Conservation (phyloP, 208 protist genomes). For the Vickermania ingenoplastis region DNA sequence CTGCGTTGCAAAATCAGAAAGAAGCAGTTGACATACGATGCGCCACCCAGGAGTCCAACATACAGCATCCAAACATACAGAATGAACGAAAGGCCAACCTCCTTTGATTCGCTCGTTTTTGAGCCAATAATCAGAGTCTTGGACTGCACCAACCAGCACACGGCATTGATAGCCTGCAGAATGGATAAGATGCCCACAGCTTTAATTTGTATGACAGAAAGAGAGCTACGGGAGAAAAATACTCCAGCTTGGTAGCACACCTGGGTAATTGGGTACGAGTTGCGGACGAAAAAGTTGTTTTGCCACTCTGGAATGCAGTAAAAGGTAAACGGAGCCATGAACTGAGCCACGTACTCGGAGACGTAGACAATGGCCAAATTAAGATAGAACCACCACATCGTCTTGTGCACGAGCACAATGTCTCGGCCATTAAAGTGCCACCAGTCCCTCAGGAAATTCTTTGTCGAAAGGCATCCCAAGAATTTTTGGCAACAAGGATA, state of each 20-base stretch:
- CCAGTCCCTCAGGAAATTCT: constrained; percentile 21
- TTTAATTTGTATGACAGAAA: constrained; percentile 71
- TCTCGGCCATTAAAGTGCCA: constrained; percentile 27
- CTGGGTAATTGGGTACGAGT: constrained; percentile 73
- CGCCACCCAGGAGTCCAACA: constrained; percentile 81
- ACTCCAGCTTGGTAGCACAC: constrained; percentile 91
- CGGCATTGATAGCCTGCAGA: constrained; percentile 78
- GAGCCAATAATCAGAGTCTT: constrained; percentile 52
- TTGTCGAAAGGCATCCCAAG: constrained; percentile 17
- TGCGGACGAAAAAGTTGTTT: constrained; percentile 53
- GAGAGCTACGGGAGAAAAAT: constrained; percentile 72
- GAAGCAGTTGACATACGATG: constrained; percentile 90
- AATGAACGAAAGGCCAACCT: constrained; percentile 52
- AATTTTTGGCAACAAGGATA: constrained; percentile 21
- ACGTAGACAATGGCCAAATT: constrained; percentile 81
- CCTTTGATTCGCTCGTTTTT: constrained; percentile 12
- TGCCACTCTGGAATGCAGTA: constrained; percentile 25
- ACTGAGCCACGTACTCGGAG: constrained; percentile 78
- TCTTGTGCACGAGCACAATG: constrained; percentile 33
- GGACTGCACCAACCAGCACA: constrained; percentile 79
- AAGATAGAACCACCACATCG: constrained; percentile 62
- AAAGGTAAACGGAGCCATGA: constrained; percentile 77
- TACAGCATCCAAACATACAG: constrained; percentile 87
- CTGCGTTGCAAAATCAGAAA: constrained; percentile 67
- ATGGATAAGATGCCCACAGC: constrained; percentile 75